Base-by-base conservation (phyloP, 495 filamentous ascomycete species). In the Penicillium waksmanii region DNA sequence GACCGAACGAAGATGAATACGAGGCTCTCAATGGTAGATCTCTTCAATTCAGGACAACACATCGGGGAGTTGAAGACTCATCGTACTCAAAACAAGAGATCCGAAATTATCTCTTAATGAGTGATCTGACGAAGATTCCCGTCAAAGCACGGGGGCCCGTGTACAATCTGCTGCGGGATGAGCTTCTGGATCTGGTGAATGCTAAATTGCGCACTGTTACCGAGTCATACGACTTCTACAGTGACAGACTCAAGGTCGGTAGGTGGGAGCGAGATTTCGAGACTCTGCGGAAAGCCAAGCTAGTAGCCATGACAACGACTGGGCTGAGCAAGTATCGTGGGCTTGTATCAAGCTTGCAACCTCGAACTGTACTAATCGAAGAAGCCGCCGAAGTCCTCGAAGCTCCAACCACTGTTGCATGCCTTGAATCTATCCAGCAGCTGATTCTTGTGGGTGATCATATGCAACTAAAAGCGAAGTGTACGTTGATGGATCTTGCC, bases 271-370 rank as follows among this genome's bases (percentile, higher is more conserved):
- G 75, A 58, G 77, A 89, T 65, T 60, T 73, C 51, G 62, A 69
- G 10, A 68, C 84, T 23, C 71, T 90, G 3, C 66, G 74, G 48
- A 61, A 76, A 5, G 75, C 82, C 8, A 89, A 85, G 62, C 57
- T 92, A 2, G 76, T 93, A 51, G 90, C 89, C 9, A 83, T 90
- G 79, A 93, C 90, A 6, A 89, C 86, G 0, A 92, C 94, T 0
- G 95, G 95, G 4, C 69, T 97, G n/a, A 91, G 87, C 66, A 97
- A 97, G 64, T 93, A 95, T 61, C 85, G 94, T 17, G 85, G 77
- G 2, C 75, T 96, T 0, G 73, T 98, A 21, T 83, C 89, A 12
- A 85, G 84, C 23, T 59, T 96, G 17, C 77, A 84, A 31, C 93
- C 95, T 0, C 83, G 74, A 44, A 74, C 87, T 4, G 72, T 91